Conservation (phyloP, 176 grass and related monocot species). For the Hsuehochloa calcarea region DNA sequence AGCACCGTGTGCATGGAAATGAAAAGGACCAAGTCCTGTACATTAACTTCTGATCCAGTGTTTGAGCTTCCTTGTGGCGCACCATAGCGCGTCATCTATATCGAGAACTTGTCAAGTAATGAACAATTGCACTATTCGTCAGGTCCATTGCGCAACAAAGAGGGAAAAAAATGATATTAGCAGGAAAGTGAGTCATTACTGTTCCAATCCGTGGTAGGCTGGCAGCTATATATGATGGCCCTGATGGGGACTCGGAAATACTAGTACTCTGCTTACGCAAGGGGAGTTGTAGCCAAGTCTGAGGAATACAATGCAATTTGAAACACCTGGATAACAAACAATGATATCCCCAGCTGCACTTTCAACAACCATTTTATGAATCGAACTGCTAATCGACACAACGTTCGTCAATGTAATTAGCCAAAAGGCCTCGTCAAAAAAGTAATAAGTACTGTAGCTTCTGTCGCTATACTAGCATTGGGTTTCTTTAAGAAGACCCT, state of each 20-base stretch:
- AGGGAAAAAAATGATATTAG: neutral
- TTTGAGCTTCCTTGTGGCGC: neutral
- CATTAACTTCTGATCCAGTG: neutral
- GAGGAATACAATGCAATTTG: neutral
- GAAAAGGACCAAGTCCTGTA: neutral
- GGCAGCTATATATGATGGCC: neutral
- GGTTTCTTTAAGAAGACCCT: neutral
- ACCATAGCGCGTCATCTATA: neutral
- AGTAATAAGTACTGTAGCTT: neutral
- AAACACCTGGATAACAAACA: neutral
- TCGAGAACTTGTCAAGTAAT: neutral
- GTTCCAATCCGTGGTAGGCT: neutral
- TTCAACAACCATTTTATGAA: neutral
- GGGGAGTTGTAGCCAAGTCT: neutral
- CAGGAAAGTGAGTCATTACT: constrained; percentile 13
- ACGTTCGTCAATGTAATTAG: neutral
- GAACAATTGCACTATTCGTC: neutral
- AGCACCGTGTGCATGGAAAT: neutral
- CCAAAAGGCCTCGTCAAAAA: neutral
- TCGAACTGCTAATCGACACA: constrained; percentile 3
- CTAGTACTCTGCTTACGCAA: neutral
- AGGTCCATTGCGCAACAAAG: neutral
- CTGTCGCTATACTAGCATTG: neutral
- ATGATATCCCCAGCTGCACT: neutral
- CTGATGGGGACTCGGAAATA: neutral